Evolutionary conservation across 768 basidiomycete genomes (phyloP), one percentile per base, ranked within the genome.

Genomic region (Candolleomyces aberdarensis): DNA sequence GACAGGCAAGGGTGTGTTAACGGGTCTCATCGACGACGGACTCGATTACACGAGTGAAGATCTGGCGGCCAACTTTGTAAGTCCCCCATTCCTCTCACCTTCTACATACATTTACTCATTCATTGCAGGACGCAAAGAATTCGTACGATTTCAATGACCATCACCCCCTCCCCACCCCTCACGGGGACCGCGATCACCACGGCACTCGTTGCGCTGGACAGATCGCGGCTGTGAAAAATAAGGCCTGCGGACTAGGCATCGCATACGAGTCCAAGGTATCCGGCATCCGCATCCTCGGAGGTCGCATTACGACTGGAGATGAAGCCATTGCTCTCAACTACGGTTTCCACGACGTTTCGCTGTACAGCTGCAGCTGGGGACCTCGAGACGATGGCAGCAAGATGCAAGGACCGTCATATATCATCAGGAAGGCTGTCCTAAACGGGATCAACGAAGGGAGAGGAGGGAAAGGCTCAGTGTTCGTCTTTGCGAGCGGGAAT

Each of bases 81-180:
- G 92, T 83, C 3, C 29, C 43, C 10, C 51, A 40, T 6, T 5
- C 19, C 19, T 13, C 44, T 57, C 17, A 39, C 57, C 62, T 43
- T 61, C 56, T 14, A 26, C 48, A 31, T n/a, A 13, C 32, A 11
- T 19, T 26, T 10, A 40, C 53, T 61, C 83, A 86, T 82, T 77
- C 64, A 75, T 58, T 44, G 0, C 63, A 96, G 96, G 90, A 88
- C 67, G 84, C 89, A 11, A 84, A 85, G 51, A 87, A 94, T 59
- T 97, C 95, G 0, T 89, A 94, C 69, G 95, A 99, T 74, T 99
- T 94, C 74, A 99, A 99, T 71, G 94, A 95, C 65, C 94, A 98
- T 70, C 87, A 85, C 31, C 76, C 86, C 7, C 79, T 97, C 3
- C 96, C 96, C 10, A 86, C 86, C 40, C 96, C 96, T 0, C 84